Evolutionary conservation across 228 moss, liverwort and hornwort species (phyloP).

Genomic region (Sphagnum magellanicum): DNA sequence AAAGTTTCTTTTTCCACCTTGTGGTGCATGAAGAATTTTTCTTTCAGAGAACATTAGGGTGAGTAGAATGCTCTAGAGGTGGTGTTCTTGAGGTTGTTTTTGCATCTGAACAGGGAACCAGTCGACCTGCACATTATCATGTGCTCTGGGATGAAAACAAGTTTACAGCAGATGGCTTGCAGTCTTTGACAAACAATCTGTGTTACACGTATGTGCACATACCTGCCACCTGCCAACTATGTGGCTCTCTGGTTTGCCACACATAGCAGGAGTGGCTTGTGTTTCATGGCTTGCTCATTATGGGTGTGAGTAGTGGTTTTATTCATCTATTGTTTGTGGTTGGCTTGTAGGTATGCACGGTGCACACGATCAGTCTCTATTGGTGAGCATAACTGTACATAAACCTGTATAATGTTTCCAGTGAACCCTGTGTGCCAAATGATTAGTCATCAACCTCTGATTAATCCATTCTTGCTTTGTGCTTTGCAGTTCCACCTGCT

Average conservation of each 20-base stretch:
- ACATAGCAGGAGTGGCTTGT: not conserved
- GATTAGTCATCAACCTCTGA: not conserved
- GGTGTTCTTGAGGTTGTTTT: not conserved
- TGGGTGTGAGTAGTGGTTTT: not conserved
- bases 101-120: conserved; percentile 21
- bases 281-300: not conserved
- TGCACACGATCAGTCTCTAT: conserved; percentile 45
- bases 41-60: not conserved
- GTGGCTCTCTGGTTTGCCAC: not conserved
- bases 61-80: no score
- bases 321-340: not conserved
- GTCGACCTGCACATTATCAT: conserved; percentile 49
- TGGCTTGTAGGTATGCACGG: conserved; percentile 29
- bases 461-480: not conserved
- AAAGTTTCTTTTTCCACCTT: not conserved
- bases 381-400: conserved; percentile 11
- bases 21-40: not conserved
- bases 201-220: conserved; percentile 6
- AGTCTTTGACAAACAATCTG: conserved; percentile 2
- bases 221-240: conserved; percentile 4
- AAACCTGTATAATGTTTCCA: not conserved
- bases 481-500: not conserved
- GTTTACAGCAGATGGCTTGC: not conserved
- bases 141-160: conserved; percentile 17
- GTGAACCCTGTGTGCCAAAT: not conserved